Conservation (phyloP, 148 eudicot genomes). For the Cornus controversa region DNA sequence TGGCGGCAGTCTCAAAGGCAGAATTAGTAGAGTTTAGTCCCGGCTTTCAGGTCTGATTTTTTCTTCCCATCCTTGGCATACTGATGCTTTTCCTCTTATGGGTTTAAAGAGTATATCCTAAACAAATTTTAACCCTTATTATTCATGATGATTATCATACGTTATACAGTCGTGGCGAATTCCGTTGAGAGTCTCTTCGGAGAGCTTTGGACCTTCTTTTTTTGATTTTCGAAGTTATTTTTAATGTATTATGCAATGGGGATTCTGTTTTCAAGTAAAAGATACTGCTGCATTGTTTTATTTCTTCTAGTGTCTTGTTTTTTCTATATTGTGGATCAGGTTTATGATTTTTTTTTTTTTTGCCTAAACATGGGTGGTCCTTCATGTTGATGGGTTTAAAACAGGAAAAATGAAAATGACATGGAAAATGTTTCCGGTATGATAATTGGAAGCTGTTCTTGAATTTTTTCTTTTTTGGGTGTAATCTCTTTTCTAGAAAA, state of each 20-base stretch:
- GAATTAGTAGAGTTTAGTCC: not conserved
- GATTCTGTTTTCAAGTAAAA: not conserved
- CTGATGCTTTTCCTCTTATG: not conserved
- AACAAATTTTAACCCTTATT: not conserved
- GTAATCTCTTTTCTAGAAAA: no score
- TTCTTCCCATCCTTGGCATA: not conserved
- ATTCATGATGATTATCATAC: not conserved
- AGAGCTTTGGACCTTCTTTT: not conserved
- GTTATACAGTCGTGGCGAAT: not conserved
- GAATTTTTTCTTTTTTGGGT: no score
- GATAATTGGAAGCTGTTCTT: no score
- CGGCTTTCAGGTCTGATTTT: slow-evolving; percentile 5
- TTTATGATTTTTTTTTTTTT: no score
- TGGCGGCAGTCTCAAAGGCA: not conserved
- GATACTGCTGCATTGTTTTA: not conserved
- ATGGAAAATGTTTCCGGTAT: no score
- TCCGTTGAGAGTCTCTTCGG: not conserved
- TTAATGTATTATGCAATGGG: not conserved
- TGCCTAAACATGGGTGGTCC: no score
- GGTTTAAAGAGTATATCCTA: not conserved
- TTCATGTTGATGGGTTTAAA: no score
- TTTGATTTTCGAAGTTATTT: no score
- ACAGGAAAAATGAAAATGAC: no score
- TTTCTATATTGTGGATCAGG: no score
- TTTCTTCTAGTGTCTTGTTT: no score